phyloP scores from a whole-genome alignment of 2,329 filamentous ascomycete genomes.

The Scytalidium sp. region DNA sequence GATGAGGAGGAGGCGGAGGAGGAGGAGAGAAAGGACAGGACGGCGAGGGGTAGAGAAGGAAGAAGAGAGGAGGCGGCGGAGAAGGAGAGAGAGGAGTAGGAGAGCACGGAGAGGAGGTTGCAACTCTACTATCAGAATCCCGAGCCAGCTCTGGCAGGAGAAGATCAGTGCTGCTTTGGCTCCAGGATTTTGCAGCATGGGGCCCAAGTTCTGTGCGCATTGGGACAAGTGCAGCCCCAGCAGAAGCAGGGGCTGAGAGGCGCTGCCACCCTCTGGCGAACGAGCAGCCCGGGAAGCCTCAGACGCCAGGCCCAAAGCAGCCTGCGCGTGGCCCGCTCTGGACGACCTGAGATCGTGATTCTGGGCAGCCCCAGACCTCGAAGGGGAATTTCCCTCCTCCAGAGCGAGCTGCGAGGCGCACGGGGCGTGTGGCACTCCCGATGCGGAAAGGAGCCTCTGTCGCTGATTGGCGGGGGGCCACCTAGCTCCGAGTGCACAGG shows the following conservation, averaged over 20 bases:
- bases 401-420: no score
- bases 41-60: background rate
- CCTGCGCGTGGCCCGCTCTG: no score
- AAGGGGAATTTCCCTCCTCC: no score
- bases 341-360: no score
- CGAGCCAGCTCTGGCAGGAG: background rate
- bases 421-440: no score
- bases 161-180: background rate
- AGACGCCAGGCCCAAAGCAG: no score
- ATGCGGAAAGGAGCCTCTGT: no score
- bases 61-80: background rate
- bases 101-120: slow-evolving; percentile 7
- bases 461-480: no score
- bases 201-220: background rate
- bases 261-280: no score
- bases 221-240: background rate
- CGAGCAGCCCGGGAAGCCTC: no score
- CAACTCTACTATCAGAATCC: background rate
- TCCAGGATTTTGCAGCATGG: background rate
- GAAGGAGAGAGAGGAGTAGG: slow-evolving; percentile 7
- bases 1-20: background rate
- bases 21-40: slow-evolving; percentile 1
- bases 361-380: no score
- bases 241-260: background rate
- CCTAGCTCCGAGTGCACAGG: no score